A percentile compares a stretch with the other conserved stretches of the same genome.
Conservation (phyloP, 2,329 filamentous ascomycete species). For the Arthrobotrys iridis region DNA sequence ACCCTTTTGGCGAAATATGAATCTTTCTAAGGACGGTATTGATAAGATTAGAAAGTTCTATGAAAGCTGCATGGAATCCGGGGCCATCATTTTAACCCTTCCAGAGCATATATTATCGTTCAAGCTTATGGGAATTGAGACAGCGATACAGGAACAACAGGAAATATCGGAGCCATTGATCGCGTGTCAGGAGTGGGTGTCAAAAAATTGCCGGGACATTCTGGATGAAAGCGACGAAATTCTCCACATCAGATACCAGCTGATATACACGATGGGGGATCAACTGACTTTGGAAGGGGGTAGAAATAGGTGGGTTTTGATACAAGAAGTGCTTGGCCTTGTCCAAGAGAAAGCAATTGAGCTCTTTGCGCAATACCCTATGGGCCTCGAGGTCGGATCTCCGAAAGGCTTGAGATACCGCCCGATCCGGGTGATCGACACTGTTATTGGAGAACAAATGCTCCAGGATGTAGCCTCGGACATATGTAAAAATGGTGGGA, state of each 20-base stretch:
- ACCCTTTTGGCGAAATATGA: constrained; percentile 68
- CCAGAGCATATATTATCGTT: constrained; percentile 74
- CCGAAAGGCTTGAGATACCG: neutral
- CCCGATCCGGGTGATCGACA: constrained; percentile 56
- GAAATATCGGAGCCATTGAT: constrained; percentile 61
- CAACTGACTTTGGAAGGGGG: constrained; percentile 67
- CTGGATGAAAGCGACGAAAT: constrained; percentile 75
- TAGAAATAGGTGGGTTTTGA: constrained; percentile 68
- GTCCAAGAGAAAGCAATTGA: constrained; percentile 1
- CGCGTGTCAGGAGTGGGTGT: constrained; percentile 59
- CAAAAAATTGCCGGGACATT: constrained; percentile 64
- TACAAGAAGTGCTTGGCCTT: constrained; percentile 67
- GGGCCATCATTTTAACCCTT: constrained; percentile 70
- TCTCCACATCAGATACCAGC: constrained; percentile 70
- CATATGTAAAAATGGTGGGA: neutral
- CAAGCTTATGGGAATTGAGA: constrained; percentile 70
- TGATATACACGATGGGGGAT: constrained; percentile 71
- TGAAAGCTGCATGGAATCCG: constrained; percentile 63
- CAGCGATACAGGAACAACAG: neutral
- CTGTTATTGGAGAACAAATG: constrained; percentile 58
- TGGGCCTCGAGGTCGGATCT: constrained; percentile 14
- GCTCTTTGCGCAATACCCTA: neutral
- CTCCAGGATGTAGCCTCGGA: constrained; percentile 64
- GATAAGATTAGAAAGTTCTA: constrained; percentile 62
- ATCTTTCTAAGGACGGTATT: constrained; percentile 60